Conservation (phyloP, 2,329 filamentous ascomycete species). For the Paecilomyces dactylethromorphus region DNA sequence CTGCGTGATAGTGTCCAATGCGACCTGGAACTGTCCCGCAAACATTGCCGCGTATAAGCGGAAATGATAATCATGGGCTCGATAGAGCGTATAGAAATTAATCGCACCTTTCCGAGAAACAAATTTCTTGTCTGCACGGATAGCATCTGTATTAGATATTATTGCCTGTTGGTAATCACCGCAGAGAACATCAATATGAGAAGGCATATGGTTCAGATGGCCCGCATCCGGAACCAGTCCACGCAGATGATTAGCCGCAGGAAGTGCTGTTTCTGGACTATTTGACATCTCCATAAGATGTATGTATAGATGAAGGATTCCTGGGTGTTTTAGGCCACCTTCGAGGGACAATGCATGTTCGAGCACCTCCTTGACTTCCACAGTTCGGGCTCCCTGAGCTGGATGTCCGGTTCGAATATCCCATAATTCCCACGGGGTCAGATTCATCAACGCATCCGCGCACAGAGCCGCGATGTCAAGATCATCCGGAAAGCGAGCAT, state of each 20-base stretch:
- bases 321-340: constrained; percentile 51
- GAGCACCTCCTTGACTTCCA: constrained; percentile 50
- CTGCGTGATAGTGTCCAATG: constrained; percentile 52
- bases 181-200: constrained; percentile 66
- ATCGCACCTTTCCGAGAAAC: constrained; percentile 50
- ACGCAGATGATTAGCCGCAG: constrained; percentile 56
- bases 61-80: constrained; percentile 69
- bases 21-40: constrained; percentile 56
- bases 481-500: constrained; percentile 44
- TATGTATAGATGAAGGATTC: constrained; percentile 64
- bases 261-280: constrained; percentile 56
- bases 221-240: constrained; percentile 62
- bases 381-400: constrained; percentile 44
- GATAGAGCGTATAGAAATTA: constrained; percentile 73
- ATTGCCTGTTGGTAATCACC: constrained; percentile 66
- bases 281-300: constrained; percentile 69
- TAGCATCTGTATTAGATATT: constrained; percentile 59
- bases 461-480: constrained; percentile 54
- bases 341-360: constrained; percentile 47
- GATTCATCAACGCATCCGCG: constrained; percentile 55
- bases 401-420: constrained; percentile 48
- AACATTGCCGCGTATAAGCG: constrained; percentile 74
- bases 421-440: constrained; percentile 56
- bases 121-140: constrained; percentile 62
- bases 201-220: constrained; percentile 70